Evolutionary conservation across 2,329 filamentous ascomycete genomes (phyloP).

Genomic region (Elsinoe arachidis): DNA sequence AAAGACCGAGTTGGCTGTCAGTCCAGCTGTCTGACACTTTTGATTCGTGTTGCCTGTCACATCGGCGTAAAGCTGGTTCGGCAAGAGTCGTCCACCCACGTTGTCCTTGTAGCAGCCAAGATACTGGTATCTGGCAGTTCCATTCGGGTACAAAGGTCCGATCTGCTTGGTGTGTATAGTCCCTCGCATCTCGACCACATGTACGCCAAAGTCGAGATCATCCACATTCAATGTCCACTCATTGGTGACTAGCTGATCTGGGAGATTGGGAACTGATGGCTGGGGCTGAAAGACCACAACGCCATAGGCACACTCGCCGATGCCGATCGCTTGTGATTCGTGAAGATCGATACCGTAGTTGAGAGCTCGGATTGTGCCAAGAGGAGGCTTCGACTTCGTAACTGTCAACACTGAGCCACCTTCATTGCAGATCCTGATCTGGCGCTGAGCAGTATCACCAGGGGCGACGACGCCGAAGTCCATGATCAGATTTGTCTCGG

Average conservation of each 20-base stretch:
- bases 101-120: conserved; percentile 29
- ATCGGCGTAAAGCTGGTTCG: conserved; percentile 21
- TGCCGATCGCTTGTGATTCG: conserved; percentile 22
- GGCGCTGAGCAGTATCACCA: conserved; percentile 27
- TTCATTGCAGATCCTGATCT: conserved; percentile 31
- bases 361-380: conserved; percentile 15
- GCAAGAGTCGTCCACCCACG: conserved; percentile 24
- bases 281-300: conserved; percentile 23
- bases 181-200: conserved; percentile 28
- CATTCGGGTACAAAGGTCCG: conserved; percentile 28
- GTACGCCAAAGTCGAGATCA: conserved; percentile 34
- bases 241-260: conserved; percentile 18
- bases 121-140: conserved; percentile 23
- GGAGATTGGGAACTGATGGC: conserved; percentile 22
- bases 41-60: conserved; percentile 22
- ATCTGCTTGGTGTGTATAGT: conserved; percentile 29
- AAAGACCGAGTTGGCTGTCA: conserved; percentile 16
- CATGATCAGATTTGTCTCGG: conserved; percentile 24
- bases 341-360: conserved; percentile 22
- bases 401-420: conserved; percentile 31
- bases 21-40: conserved; percentile 25
- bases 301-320: conserved; percentile 23
- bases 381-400: conserved; percentile 33
- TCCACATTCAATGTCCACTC: conserved; percentile 37
- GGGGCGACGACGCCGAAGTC: conserved; percentile 28